These are phyloP conservation scores for Saccharomyces pastorianus DNA, from an alignment of 1,139 yeast species.

Conservation along the genomic window DNA sequence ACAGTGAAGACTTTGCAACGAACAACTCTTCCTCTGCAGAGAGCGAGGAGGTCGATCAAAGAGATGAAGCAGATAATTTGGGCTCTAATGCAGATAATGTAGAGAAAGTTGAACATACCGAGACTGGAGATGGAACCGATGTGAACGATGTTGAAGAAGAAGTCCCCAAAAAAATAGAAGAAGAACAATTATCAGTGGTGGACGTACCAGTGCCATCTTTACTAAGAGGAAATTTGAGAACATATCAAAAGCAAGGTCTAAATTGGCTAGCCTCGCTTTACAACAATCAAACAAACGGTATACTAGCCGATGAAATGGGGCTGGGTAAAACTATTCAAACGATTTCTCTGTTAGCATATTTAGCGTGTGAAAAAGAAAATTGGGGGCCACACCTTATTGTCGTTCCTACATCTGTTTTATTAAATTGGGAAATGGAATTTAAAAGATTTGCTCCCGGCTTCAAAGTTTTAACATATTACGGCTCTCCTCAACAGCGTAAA, in stretches of 20 bases:
- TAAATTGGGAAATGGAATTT: constrained; percentile 99
- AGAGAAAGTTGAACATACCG: no score
- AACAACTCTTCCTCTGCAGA: not conserved
- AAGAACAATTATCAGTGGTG: constrained; percentile 40
- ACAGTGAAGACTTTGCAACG: constrained; percentile 17
- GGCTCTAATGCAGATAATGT: constrained; percentile 13
- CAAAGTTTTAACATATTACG: constrained; percentile 90
- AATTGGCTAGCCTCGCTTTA: constrained; percentile 95
- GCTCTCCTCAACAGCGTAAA: constrained; percentile 95
- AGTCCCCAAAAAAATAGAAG: not conserved
- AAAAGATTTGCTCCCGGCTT: constrained; percentile 98
- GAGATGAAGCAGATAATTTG: constrained; percentile 14
- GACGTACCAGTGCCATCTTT: constrained; percentile 68
- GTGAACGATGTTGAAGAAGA: constrained; percentile 7
- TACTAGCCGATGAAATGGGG: constrained; percentile 98
- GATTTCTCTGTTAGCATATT: constrained; percentile 71
- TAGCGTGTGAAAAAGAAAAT: constrained; percentile 86
- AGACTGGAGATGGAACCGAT: no score
- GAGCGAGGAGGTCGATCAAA: constrained; percentile 7
- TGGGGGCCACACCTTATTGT: constrained; percentile 98
- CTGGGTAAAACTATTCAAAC: constrained; percentile 96
- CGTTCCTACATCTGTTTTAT: constrained; percentile 97
- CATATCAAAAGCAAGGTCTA: constrained; percentile 42
- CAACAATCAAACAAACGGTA: constrained; percentile 90
- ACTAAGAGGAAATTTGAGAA: constrained; percentile 5